Evolutionary conservation across 352 stramenopile genomes (phyloP).

Genomic region (Blastocystis hominis): DNA sequence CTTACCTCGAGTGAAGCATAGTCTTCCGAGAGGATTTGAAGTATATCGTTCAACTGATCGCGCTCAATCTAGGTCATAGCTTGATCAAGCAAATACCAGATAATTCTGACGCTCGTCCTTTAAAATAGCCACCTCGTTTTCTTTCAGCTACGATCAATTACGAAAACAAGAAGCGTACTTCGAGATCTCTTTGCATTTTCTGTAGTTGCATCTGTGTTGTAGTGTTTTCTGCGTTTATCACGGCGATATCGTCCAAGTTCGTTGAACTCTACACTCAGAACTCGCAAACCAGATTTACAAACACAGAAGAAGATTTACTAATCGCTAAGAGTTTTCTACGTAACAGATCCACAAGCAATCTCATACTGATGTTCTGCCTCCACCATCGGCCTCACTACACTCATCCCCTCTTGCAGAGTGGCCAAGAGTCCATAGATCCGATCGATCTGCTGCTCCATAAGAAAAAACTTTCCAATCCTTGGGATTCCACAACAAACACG

Average conservation of each 20-base stretch:
- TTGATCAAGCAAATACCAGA: not conserved
- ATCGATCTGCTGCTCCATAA: not conserved
- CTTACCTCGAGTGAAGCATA: not conserved
- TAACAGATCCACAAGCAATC: not conserved
- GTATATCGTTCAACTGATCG: not conserved
- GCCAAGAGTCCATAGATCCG: not conserved
- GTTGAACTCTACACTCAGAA: not conserved
- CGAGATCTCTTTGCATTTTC: not conserved
- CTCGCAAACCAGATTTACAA: not conserved
- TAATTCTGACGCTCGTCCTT: slow-evolving; percentile 12
- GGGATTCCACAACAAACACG: not conserved
- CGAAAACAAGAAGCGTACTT: not conserved
- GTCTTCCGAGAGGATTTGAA: slow-evolving; percentile 14
- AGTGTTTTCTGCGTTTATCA: not conserved
- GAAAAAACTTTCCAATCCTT: not conserved
- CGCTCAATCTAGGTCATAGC: not conserved
- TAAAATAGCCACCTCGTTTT: not conserved
- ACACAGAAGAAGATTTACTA: not conserved
- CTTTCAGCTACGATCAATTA: not conserved
- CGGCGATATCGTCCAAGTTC: not conserved
- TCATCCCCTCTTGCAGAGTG: not conserved
- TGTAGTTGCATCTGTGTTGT: not conserved
- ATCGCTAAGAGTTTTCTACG: not conserved
- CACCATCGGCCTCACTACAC: not conserved
- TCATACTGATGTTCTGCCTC: not conserved